Evolutionary conservation across 257 asterid species (phyloP).

Genomic region (Solanum peruvianum): DNA sequence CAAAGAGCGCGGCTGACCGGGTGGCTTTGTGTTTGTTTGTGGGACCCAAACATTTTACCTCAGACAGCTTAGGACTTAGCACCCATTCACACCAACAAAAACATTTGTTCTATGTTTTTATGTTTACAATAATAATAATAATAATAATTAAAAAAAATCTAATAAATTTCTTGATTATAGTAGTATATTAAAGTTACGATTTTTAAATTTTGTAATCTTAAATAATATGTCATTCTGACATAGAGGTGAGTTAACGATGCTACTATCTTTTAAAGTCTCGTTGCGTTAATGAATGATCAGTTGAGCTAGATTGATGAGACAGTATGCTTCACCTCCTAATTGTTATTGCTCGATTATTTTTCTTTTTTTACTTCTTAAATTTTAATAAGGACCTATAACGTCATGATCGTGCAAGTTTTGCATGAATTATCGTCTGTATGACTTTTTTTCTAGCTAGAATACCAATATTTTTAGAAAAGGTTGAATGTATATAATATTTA

Average conservation of each 20-base stretch:
- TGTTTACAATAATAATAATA: neutral
- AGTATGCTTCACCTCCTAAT: neutral
- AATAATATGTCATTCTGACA: fast-evolving
- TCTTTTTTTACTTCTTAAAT: neutral
- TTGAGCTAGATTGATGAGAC: neutral
- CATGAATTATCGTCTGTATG: neutral
- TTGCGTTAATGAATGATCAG: neutral
- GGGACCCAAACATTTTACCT: neutral
- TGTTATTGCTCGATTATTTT: neutral
- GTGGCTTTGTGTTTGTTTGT: neutral
- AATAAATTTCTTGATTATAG: neutral
- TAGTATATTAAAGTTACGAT: too few species aligned
- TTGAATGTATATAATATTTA: too few species aligned
- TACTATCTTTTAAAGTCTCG: fast-evolving
- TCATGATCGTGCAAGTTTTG: neutral
- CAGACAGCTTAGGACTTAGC: slow-evolving; percentile 2
- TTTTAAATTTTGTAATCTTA: neutral
- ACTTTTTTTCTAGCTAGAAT: neutral
- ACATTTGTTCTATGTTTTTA: neutral
- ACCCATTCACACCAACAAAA: neutral
- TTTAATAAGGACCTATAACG: neutral
- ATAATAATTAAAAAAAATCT: too few species aligned
- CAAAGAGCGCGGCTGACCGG: slow-evolving; percentile 4
- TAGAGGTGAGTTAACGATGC: neutral
- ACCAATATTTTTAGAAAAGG: too few species aligned